Base-by-base conservation (phyloP, 139 green algal species). In the Ostreobium quekettii region DNA sequence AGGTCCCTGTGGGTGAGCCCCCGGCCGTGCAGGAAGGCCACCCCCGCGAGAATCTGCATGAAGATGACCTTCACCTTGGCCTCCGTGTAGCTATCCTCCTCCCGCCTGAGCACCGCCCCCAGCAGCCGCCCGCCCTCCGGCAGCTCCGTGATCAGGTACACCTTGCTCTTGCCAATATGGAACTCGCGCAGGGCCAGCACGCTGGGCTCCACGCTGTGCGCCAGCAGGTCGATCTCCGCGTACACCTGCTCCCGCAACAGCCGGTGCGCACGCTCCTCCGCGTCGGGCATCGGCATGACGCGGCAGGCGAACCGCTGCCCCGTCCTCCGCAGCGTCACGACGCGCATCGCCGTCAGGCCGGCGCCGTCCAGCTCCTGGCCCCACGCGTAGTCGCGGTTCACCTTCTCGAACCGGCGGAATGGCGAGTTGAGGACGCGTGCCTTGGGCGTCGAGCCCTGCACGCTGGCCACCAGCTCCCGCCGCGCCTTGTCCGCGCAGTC, bases 151-250 rank as follows among this genome's bases (percentile, higher is more conserved):
- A 96, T 86, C 3, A 96, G 75, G 72, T 94, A 96, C 39, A 95
- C 83, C 76, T 86, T 73, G 38, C 36, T 63, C 1, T 66, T 31
- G 5, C 42, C 56, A 56, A 47, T 26, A 53, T 61, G 64, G 36
- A 68, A 74, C 57, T 74, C 68, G 8, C 36, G 29, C 32, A 96
- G 68, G 67, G 72, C 84, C 31, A 96, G 82, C 15, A 96, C 83
- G 69, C 93, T 93, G 15, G 79, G 62, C 60, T 96, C 85, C 63
- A 90, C 76, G 58, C 93, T 74, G 5, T 76, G 70, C 28, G 86
- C 85, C 26, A 93, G 73, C 26, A 96, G 90, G 67, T 93, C 85
- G 58, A 96, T 95, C 66, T 96, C 89, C 75, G 92, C 92, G 76
- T 92, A 91, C 24, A 95, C 91, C 77, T 95, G 87, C 60, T 90